These are phyloP conservation scores for Rhynchospora breviuscula DNA, from an alignment of 176 grass and related monocot species.

Conservation along the genomic window DNA sequence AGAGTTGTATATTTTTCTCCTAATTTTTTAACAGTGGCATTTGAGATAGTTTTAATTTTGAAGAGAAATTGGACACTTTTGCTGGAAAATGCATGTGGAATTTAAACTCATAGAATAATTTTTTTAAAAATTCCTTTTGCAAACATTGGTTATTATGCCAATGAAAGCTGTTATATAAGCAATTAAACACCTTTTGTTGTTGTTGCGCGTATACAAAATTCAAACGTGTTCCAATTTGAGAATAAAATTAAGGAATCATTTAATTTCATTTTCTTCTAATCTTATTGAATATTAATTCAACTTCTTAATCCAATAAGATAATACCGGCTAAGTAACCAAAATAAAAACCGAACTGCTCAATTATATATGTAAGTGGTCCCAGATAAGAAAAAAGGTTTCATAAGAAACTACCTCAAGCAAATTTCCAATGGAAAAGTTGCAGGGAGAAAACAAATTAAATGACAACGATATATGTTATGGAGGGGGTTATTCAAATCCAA, in stretches of 20 bases:
- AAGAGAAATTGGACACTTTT: too few relatives aligned
- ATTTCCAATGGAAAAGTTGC: neutral
- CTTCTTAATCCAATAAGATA: neutral
- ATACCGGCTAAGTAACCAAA: neutral
- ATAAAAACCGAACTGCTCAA: neutral
- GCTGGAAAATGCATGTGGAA: neutral
- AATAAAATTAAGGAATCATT: too few relatives aligned
- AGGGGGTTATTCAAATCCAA: neutral
- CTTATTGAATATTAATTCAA: too few relatives aligned
- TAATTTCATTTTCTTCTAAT: too few relatives aligned
- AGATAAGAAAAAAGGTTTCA: neutral
- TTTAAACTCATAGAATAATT: neutral
- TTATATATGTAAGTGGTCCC: neutral
- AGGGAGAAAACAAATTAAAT: neutral
- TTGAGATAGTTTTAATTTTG: neutral
- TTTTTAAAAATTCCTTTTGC: neutral
- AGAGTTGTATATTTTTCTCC: too few relatives aligned
- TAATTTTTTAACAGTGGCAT: too few relatives aligned
- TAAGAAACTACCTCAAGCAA: neutral
- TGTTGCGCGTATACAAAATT: neutral
- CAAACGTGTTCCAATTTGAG: too few relatives aligned
- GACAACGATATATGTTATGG: neutral
- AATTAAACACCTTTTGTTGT: neutral
- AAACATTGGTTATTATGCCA: neutral
- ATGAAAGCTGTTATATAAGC: neutral